These are phyloP conservation scores for Stagonosporopsis cucurbitacearum DNA, from an alignment of 2,329 filamentous ascomycete genomes.

Conservation along the genomic window DNA sequence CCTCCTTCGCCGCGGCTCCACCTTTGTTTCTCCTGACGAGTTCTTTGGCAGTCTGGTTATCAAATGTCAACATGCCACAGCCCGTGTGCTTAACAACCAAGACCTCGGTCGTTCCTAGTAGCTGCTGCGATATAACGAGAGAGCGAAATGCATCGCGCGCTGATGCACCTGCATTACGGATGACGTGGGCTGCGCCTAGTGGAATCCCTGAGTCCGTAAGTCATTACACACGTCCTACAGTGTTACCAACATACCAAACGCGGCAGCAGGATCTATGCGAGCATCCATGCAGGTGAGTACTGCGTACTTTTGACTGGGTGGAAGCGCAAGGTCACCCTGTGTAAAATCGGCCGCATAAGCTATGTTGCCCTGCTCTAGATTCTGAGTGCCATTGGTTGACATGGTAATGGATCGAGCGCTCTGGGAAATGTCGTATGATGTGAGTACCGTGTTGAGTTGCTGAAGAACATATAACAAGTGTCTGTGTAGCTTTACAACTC, in stretches of 20 bases:
- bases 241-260: conserved; percentile 56
- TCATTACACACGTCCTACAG: not conserved
- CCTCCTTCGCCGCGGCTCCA: conserved; percentile 55
- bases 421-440: not conserved
- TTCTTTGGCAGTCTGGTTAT: conserved; percentile 62
- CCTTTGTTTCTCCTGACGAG: conserved; percentile 67
- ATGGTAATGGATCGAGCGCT: conserved; percentile 30
- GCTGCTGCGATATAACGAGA: conserved; percentile 78
- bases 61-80: conserved; percentile 75
- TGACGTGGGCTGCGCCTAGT: conserved; percentile 79
- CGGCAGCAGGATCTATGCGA: conserved; percentile 69
- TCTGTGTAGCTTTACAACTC: not conserved
- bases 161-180: conserved; percentile 70
- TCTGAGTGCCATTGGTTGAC: conserved; percentile 59
- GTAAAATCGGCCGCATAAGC: conserved; percentile 66
- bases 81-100: conserved; percentile 76
- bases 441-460: conserved; percentile 2
- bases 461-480: not conserved
- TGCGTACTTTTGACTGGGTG: conserved; percentile 72
- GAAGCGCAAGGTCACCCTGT: conserved; percentile 70
- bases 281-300: conserved; percentile 85
- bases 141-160: conserved; percentile 74
- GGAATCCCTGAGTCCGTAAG: conserved; percentile 57
- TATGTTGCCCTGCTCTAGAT: conserved; percentile 64
- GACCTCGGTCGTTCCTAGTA: conserved; percentile 78